A percentile compares a stretch with the other conserved stretches of the same genome.
These are phyloP conservation scores for Neurospora tetrasperma DNA, from an alignment of 495 filamentous ascomycete genomes.

Conservation along the genomic window DNA sequence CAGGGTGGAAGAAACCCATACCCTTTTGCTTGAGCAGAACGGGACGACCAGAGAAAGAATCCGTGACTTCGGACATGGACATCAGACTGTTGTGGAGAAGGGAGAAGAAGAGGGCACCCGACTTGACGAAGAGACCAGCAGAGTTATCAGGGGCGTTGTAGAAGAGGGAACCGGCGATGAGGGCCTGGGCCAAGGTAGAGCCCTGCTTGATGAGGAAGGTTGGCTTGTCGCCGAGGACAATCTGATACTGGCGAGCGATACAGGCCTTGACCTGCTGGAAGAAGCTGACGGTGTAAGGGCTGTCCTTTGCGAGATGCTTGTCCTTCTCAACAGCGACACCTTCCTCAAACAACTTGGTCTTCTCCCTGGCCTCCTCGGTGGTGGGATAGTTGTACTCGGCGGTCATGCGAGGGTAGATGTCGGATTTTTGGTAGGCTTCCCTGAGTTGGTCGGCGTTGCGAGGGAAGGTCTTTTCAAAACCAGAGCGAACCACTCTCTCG, in stretches of 20 bases:
- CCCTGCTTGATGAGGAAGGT: slow-evolving; percentile 48
- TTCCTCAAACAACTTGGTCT: slow-evolving; percentile 39
- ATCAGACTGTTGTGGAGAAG: slow-evolving; percentile 72
- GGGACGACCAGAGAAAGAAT: slow-evolving; percentile 58
- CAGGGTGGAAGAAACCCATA: slow-evolving; percentile 71
- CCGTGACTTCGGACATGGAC: slow-evolving; percentile 66
- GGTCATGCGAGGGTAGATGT: slow-evolving; percentile 24
- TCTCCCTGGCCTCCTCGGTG: slow-evolving; percentile 30
- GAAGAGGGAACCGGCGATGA: slow-evolving; percentile 69
- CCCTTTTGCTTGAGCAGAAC: slow-evolving; percentile 76
- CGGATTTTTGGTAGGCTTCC: slow-evolving; percentile 30
- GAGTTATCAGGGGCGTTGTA: slow-evolving; percentile 55
- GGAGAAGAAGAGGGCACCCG: slow-evolving; percentile 56
- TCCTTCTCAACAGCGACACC: slow-evolving; percentile 37
- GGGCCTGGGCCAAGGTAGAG: slow-evolving; percentile 48
- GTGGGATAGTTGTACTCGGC: slow-evolving; percentile 43
- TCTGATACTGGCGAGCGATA: slow-evolving; percentile 44
- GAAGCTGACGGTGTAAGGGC: slow-evolving; percentile 46
- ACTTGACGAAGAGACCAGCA: slow-evolving; percentile 42
- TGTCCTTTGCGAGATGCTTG: slow-evolving; percentile 28
- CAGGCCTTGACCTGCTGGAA: slow-evolving; percentile 45
- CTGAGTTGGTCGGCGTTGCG: slow-evolving; percentile 35
- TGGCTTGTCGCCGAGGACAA: slow-evolving; percentile 49
- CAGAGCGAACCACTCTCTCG: slow-evolving; percentile 13
- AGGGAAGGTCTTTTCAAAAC: slow-evolving; percentile 33